Percentiles rank a stretch among this genome's conserved stretches.
phyloP scores from a whole-genome alignment of 1,284 basidiomycete species.

The Malassezia sp. region DNA sequence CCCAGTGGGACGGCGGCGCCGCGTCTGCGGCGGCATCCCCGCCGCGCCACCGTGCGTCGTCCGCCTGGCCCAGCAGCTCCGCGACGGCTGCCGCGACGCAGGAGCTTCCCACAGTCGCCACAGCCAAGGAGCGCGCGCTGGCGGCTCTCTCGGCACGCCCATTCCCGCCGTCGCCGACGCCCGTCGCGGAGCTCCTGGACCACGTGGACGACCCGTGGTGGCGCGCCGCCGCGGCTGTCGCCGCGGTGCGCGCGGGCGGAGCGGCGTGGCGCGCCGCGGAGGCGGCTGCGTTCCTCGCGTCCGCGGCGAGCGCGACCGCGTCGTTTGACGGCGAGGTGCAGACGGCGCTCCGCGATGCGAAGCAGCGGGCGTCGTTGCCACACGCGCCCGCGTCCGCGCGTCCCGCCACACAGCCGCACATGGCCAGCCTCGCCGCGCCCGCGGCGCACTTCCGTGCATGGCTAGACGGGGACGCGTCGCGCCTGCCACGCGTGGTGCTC shows the following conservation, averaged over 20 bases:
- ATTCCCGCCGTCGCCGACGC: slow-evolving; percentile 6
- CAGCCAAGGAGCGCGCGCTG: neutral
- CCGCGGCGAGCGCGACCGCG: slow-evolving; percentile 3
- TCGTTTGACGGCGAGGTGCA: slow-evolving; percentile 10
- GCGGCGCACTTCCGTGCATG: neutral
- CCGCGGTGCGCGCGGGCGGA: slow-evolving; percentile 9
- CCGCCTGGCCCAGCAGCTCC: no score
- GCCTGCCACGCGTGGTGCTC: slow-evolving; percentile 3
- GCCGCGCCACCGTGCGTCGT: no score
- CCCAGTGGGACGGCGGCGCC: neutral
- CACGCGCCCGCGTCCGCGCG: no score
- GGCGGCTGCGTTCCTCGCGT: slow-evolving; percentile 1
- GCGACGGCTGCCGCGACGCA: slow-evolving; percentile 3
- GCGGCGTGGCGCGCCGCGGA: slow-evolving; percentile 8
- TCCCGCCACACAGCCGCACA: no score
- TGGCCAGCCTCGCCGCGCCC: neutral
- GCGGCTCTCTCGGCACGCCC: neutral
- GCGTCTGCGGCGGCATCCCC: neutral
- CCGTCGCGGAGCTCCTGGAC: neutral
- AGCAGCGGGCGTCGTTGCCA: neutral
- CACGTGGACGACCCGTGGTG: slow-evolving; percentile 10
- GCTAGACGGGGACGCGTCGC: slow-evolving; percentile 4
- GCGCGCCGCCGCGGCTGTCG: slow-evolving; percentile 8
- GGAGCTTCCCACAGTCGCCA: no score
- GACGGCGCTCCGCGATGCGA: neutral